These are phyloP conservation scores for Datura wrightii DNA, from an alignment of 257 asterid species.

Conservation along the genomic window DNA sequence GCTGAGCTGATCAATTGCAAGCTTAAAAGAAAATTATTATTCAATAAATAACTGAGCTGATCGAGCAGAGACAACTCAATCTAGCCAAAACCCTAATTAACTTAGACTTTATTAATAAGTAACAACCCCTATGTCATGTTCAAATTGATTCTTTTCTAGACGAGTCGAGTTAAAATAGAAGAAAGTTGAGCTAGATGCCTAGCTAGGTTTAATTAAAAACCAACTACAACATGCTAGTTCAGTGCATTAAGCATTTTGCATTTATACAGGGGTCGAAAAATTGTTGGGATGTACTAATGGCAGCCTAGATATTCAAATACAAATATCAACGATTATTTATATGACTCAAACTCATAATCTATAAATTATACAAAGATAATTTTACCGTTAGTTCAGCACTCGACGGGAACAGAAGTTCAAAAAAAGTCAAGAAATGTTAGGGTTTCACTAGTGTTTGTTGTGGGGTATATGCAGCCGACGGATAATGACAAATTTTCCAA, in stretches of 20 bases:
- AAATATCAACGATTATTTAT: too few species aligned
- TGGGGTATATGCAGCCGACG: slow-evolving; percentile 27
- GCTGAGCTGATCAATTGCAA: not conserved
- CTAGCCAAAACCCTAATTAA: not conserved
- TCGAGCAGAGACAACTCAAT: not conserved
- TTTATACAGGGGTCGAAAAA: too few species aligned
- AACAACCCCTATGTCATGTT: not conserved
- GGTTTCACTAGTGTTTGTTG: slow-evolving; percentile 7
- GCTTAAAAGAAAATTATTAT: not conserved
- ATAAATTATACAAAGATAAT: not conserved
- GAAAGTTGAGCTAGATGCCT: not conserved
- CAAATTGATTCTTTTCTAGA: too few species aligned
- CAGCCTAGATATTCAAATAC: too few species aligned
- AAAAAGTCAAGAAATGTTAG: not conserved
- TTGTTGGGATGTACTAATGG: too few species aligned
- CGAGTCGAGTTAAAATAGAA: not conserved
- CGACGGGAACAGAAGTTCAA: too few species aligned
- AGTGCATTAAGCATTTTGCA: too few species aligned
- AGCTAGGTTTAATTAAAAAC: not conserved
- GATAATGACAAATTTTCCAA: slow-evolving; percentile 1
- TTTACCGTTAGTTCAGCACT: not conserved
- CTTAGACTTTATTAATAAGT: not conserved
- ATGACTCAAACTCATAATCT: too few species aligned
- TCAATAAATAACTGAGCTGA: not conserved
- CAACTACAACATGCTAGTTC: too few species aligned